Percentiles rank a stretch among this genome's conserved stretches.
Conservation (phyloP, 495 filamentous ascomycete species). For the Talaromyces ruber region DNA sequence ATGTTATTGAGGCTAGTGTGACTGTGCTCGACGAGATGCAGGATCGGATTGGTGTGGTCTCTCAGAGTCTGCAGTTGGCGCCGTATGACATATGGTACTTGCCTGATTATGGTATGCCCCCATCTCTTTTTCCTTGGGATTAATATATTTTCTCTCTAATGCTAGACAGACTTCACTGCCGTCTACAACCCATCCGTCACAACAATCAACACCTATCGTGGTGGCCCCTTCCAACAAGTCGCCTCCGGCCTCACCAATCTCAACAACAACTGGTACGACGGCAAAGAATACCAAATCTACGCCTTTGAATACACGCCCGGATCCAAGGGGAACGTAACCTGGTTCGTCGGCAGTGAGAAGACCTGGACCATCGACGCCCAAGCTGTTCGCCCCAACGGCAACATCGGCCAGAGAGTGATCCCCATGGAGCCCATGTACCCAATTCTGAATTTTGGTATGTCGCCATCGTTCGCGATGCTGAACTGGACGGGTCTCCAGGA, state of each 20-base stretch:
- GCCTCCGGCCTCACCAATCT: slow-evolving; percentile 63
- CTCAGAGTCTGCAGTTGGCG: slow-evolving; percentile 65
- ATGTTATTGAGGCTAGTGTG: slow-evolving; percentile 65
- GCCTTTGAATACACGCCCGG: slow-evolving; percentile 68
- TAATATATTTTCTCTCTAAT: not conserved
- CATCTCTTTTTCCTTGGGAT: not conserved
- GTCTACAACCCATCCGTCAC: slow-evolving; percentile 54
- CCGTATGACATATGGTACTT: slow-evolving; percentile 73
- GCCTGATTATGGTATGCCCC: slow-evolving; percentile 51
- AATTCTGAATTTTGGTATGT: slow-evolving; percentile 69
- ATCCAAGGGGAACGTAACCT: slow-evolving; percentile 48
- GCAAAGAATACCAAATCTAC: slow-evolving; percentile 61
- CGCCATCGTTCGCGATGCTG: slow-evolving; percentile 54
- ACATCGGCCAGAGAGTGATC: slow-evolving; percentile 60
- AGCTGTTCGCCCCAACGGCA: slow-evolving; percentile 63
- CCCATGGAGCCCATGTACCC: slow-evolving; percentile 64
- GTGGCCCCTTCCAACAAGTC: slow-evolving; percentile 65
- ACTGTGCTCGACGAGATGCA: slow-evolving; percentile 39
- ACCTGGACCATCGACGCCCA: slow-evolving; percentile 60
- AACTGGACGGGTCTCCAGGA: slow-evolving; percentile 42
- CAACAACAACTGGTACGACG: slow-evolving; percentile 73
- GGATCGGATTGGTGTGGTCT: slow-evolving; percentile 49
- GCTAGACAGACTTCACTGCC: slow-evolving; percentile 45
- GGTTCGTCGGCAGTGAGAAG: slow-evolving; percentile 57
- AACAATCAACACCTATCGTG: slow-evolving; percentile 55